Conservation (phyloP, 768 basidiomycete species). For the Pulveroboletus sp. region DNA sequence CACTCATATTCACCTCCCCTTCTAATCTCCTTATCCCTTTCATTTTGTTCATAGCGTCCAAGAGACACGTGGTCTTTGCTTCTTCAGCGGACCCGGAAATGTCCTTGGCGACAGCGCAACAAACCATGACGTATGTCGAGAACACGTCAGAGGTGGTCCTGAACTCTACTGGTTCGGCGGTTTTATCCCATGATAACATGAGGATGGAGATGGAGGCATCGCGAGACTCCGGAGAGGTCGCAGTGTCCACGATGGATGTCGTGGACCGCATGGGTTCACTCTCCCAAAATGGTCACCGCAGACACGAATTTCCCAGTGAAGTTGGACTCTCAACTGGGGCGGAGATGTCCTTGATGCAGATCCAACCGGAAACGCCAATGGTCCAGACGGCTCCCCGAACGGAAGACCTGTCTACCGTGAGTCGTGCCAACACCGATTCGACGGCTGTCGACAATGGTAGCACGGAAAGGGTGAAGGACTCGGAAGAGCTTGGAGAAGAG, state of each 20-base stretch:
- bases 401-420: slow-evolving; percentile 14
- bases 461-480: slow-evolving; percentile 1
- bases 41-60: slow-evolving; percentile 18
- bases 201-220: no score
- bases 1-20: slow-evolving; percentile 24
- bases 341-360: not conserved
- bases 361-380: not conserved
- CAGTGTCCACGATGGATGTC: no score
- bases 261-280: no score
- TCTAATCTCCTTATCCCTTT: slow-evolving; percentile 24
- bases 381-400: not conserved
- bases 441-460: not conserved
- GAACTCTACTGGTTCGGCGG: no score
- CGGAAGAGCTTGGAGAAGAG: not conserved
- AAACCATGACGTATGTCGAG: no score
- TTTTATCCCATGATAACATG: no score
- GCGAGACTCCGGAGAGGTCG: no score
- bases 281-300: no score
- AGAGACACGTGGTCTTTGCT: slow-evolving; percentile 16
- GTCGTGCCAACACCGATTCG: slow-evolving; percentile 10
- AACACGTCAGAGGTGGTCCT: no score
- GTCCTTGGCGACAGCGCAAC: not conserved
- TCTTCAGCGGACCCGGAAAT: no score
- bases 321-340: no score
- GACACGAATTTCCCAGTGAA: no score